Evolutionary conservation across 2,329 filamentous ascomycete genomes (phyloP).

Genomic region (Aspergillus sp.): DNA sequence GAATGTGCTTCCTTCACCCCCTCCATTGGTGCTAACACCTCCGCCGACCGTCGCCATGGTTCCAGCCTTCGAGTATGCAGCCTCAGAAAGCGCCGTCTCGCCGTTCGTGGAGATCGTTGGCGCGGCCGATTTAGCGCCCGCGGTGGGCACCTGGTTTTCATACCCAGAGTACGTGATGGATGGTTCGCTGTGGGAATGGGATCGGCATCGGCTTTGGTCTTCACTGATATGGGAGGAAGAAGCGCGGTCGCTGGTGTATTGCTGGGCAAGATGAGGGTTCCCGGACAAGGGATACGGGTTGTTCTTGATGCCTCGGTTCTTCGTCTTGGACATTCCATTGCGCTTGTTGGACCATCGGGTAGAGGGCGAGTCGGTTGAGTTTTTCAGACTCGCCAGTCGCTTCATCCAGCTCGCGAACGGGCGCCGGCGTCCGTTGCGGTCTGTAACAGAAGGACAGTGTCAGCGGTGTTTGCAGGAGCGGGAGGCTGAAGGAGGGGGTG

Average conservation of each 20-base stretch:
- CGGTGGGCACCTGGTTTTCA: slow-evolving; percentile 58
- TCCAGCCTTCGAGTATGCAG: slow-evolving; percentile 75
- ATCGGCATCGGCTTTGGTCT: slow-evolving; percentile 47
- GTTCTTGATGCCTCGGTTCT: slow-evolving; percentile 68
- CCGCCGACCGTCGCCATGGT: slow-evolving; percentile 67
- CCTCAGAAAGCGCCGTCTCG: slow-evolving; percentile 72
- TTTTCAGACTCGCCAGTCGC: slow-evolving; percentile 85
- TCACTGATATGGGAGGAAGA: slow-evolving; percentile 52
- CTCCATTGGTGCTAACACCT: slow-evolving; percentile 62
- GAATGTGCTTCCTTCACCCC: slow-evolving; percentile 68
- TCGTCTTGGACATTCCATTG: slow-evolving; percentile 40
- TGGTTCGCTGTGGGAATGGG: slow-evolving; percentile 57
- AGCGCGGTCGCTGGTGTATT: slow-evolving; percentile 47
- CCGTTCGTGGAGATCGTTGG: slow-evolving; percentile 82
- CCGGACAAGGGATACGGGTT: slow-evolving; percentile 90
- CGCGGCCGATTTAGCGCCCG: slow-evolving; percentile 70
- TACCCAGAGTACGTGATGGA: slow-evolving; percentile 64
- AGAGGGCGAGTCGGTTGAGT: slow-evolving; percentile 57
- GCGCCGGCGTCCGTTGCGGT: slow-evolving; percentile 71
- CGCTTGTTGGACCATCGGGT: slow-evolving; percentile 42
- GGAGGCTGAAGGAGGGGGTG: neutral
- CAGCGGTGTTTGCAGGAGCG: slow-evolving; percentile 4
- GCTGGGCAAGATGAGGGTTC: slow-evolving; percentile 45
- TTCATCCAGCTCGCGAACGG: slow-evolving; percentile 95
- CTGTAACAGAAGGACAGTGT: slow-evolving; percentile 46